Conservation (phyloP, 148 eudicot genomes). For the Gaultheria prostrata region DNA sequence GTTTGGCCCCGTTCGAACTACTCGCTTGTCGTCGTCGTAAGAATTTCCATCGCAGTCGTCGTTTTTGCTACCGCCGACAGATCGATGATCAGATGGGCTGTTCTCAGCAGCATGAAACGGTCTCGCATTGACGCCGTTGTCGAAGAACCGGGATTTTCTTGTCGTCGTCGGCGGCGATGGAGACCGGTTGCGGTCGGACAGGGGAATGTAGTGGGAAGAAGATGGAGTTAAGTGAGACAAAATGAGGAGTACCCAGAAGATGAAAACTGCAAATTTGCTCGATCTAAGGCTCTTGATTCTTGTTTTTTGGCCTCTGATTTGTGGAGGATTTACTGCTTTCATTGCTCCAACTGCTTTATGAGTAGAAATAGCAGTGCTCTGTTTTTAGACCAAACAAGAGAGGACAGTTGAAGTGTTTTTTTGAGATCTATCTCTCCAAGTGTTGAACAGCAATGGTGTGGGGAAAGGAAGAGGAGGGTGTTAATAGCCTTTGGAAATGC, state of each 20-base stretch:
- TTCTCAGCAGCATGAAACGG: background rate
- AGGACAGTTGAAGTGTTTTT: background rate
- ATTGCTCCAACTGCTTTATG: background rate
- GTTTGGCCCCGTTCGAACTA: background rate
- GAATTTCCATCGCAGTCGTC: background rate
- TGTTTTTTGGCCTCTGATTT: background rate
- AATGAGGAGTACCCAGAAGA: background rate
- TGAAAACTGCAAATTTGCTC: background rate
- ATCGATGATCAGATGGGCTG: background rate
- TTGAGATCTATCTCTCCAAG: background rate
- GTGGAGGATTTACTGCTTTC: background rate
- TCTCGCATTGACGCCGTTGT: background rate
- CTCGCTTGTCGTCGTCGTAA: background rate
- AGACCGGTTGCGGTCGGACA: background rate
- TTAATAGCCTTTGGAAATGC: background rate
- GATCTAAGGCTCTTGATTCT: background rate
- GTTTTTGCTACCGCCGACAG: background rate
- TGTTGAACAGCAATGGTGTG: background rate
- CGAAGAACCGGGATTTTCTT: background rate
- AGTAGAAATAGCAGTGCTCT: background rate
- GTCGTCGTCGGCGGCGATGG: background rate
- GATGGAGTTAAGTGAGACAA: slow-evolving; percentile 4
- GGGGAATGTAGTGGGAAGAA: background rate
- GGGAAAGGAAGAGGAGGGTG: background rate
- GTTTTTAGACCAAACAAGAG: background rate